Conservation (phyloP, 164 flowering plant genomes). For the Chimonanthus praecox region DNA sequence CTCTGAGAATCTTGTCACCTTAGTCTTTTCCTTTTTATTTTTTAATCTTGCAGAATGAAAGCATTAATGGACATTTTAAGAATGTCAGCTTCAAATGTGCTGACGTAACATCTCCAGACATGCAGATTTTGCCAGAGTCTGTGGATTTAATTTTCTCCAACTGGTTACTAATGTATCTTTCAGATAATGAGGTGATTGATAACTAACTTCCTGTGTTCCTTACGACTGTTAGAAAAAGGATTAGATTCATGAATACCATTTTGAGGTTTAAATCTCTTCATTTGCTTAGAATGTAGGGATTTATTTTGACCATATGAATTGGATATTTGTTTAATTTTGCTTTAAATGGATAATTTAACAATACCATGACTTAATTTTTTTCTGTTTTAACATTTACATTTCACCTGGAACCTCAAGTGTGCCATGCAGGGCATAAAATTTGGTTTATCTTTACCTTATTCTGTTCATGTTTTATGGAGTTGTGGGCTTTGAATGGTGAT, state of each 20-base stretch:
- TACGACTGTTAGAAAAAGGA: not conserved
- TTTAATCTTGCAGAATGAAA: slow-evolving; percentile 64
- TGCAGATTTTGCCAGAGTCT: slow-evolving; percentile 57
- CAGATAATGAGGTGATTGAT: slow-evolving; percentile 69
- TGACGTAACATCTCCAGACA: slow-evolving; percentile 80
- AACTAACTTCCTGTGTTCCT: not conserved
- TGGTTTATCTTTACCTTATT: no score
- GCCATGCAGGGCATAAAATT: no score
- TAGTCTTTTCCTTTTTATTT: slow-evolving; percentile 2
- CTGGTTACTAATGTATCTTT: slow-evolving; percentile 93
- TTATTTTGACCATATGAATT: not conserved
- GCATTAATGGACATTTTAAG: slow-evolving; percentile 64
- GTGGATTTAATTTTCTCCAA: slow-evolving; percentile 86
- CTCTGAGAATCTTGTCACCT: not conserved
- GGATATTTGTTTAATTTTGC: not conserved
- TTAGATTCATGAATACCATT: not conserved
- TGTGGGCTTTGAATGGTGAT: not conserved
- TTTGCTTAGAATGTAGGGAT: not conserved
- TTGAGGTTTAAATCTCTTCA: not conserved
- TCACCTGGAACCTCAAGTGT: no score
- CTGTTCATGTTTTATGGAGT: not conserved
- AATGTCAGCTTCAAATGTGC: slow-evolving; percentile 86
- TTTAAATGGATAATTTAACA: not conserved
- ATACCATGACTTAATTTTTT: no score
- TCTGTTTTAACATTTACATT: no score